Base-by-base conservation (phyloP, 2,329 filamentous ascomycete genomes). In the Pseudogymnoascus sp. region DNA sequence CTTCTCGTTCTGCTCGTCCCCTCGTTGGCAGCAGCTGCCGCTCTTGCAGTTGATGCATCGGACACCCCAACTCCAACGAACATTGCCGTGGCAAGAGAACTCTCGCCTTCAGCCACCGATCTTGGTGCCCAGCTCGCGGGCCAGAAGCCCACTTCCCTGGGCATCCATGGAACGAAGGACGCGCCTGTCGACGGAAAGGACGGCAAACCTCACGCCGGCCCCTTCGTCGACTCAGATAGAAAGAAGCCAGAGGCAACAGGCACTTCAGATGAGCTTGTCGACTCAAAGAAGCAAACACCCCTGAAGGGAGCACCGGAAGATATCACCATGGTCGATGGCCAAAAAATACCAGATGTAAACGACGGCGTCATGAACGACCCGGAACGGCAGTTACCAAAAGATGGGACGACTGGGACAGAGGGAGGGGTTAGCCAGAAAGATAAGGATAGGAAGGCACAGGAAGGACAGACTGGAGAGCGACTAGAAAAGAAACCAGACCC, bases 301-400 rank as follows among this genome's bases (percentile, higher is more conserved):
- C 72, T 82, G 23, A 80, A 82, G 68, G 80, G 81, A 63, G 76
- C 79, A n/a, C 78, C 80, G 1, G 69, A 72, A 36, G 82, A 85
- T 64, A 77, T 79, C 58, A 82, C 80, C 25, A 72, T 83, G 8
- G 74, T 84, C 49, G 82, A 86, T 61, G 84, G 84, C 67, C 81
- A 82, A 70, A 83, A 81, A 73, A 84, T 87, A 22, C 84, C 84
- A 28, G 79, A 85, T 66, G 79, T 78, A 64, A 86, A 87, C 68
- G 85, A 96, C 72, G 91, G 92, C 41, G 91, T 97, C 63, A 97
- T 97, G 93, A 90, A 96, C 71, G 92, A 97, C 74, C 90, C 88
- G 66, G 83, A 89, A 72, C 82, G 91, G 67, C 77, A 82, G 38
- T 82, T 84, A 41, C 91, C 92, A 4, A 92, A 92, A 72, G 83